phyloP scores from a whole-genome alignment of 1,139 yeast genomes.

The Zygoascus hellenicus region DNA sequence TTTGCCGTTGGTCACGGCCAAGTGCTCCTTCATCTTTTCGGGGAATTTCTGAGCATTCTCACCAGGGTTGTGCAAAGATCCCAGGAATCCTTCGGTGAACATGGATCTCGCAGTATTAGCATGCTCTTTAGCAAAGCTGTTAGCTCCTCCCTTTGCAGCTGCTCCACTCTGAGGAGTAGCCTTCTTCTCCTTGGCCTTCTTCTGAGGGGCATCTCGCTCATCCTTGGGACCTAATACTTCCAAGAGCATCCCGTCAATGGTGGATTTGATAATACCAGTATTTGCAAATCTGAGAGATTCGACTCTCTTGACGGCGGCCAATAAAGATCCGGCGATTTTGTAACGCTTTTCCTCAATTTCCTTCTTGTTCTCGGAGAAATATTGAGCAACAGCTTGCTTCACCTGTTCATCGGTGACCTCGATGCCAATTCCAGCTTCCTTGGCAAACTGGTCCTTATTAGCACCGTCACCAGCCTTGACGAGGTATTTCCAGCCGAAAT shows the following conservation, averaged over 20 bases:
- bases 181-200: constrained; percentile 49
- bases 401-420: constrained; percentile 64
- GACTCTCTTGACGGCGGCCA: constrained; percentile 70
- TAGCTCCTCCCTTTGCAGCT: constrained; percentile 32
- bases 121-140: constrained; percentile 20
- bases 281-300: constrained; percentile 88
- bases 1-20: constrained; percentile 68
- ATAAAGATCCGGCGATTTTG: constrained; percentile 63
- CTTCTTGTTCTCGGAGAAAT: constrained; percentile 51
- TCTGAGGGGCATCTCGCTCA: constrained; percentile 81
- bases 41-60: constrained; percentile 89
- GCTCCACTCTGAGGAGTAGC: constrained; percentile 22
- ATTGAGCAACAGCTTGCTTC: constrained; percentile 49
- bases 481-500: constrained; percentile 77
- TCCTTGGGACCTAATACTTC: constrained; percentile 86
- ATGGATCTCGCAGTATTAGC: constrained; percentile 50
- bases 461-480: constrained; percentile 37
- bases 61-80: constrained; percentile 92
- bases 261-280: constrained; percentile 78
- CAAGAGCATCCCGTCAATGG: constrained; percentile 69
- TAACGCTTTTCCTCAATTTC: constrained; percentile 69
- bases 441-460: constrained; percentile 46
- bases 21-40: constrained; percentile 74
- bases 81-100: constrained; percentile 94
- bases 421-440: constrained; percentile 76